A percentile compares a stretch with the other conserved stretches of the same genome.
Evolutionary conservation across 305 asterid genomes (phyloP).

Genomic region (Solanum hybrid): DNA sequence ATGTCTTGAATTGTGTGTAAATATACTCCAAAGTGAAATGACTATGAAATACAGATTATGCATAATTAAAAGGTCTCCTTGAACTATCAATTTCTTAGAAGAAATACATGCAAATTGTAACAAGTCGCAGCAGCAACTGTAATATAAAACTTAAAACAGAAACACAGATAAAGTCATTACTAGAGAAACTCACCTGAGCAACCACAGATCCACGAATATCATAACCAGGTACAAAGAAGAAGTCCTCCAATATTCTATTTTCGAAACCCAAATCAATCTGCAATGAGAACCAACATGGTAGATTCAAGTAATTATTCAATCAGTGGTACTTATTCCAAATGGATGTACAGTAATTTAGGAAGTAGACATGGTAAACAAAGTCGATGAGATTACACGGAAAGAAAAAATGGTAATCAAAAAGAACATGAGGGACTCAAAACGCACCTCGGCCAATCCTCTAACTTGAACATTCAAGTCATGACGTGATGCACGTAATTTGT

Average conservation of each 20-base stretch:
- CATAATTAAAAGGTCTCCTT: not conserved
- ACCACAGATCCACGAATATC: constrained; percentile 84
- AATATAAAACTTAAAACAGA: not conserved
- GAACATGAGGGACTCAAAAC: constrained; percentile 2
- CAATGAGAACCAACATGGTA: constrained; percentile 16
- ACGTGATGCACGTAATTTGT: constrained; percentile 63
- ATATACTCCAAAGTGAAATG: not conserved
- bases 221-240: constrained; percentile 78
- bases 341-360: not conserved
- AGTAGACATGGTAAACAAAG: not conserved
- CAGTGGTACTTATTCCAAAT: not conserved
- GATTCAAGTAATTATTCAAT: not conserved
- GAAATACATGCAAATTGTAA: not conserved
- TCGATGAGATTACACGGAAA: not conserved
- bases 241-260: constrained; percentile 58
- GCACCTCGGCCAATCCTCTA: constrained; percentile 76
- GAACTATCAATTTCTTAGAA: not conserved
- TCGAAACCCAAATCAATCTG: constrained; percentile 80
- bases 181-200: constrained; percentile 62
- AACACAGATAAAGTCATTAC: not conserved
- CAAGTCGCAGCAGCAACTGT: not conserved
- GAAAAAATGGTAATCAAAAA: not conserved
- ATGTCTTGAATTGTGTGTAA: not conserved
- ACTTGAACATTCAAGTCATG: constrained; percentile 60
- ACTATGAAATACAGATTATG: not conserved